Evolutionary conservation across 2,329 filamentous ascomycete species (phyloP).

Genomic region (Sporothrix luriei): DNA sequence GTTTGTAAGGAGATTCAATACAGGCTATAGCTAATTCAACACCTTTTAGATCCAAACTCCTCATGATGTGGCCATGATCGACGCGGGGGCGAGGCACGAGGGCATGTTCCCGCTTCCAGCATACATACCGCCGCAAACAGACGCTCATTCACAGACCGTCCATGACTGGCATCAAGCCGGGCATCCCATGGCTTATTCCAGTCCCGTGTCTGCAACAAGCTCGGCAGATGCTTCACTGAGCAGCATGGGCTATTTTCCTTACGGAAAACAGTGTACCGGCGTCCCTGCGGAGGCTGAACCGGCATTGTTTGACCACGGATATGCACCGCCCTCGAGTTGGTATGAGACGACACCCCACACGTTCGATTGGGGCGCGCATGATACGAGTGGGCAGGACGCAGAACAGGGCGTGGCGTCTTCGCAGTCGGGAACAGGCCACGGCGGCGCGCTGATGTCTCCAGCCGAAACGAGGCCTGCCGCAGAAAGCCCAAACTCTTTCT

Average conservation of each 20-base stretch:
- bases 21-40: neutral
- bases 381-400: neutral
- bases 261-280: conserved; percentile 9
- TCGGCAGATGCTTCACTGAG: neutral
- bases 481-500: conserved; percentile 6
- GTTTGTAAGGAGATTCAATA: neutral
- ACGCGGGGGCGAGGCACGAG: neutral
- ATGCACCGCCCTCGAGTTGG: neutral
- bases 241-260: conserved; percentile 13
- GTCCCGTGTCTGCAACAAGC: neutral
- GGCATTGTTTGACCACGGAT: neutral
- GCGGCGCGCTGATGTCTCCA: neutral
- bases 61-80: conserved; percentile 1
- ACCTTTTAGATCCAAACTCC: neutral
- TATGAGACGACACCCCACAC: neutral
- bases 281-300: neutral
- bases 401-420: neutral
- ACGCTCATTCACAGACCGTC: neutral
- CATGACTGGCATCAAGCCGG: conserved; percentile 19
- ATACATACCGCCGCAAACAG: neutral
- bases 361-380: conserved; percentile 23
- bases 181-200: neutral
- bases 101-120: neutral
- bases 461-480: neutral
- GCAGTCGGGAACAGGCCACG: neutral